Base-by-base conservation (phyloP, 768 basidiomycete species). In the Leccinum ochraceum region DNA sequence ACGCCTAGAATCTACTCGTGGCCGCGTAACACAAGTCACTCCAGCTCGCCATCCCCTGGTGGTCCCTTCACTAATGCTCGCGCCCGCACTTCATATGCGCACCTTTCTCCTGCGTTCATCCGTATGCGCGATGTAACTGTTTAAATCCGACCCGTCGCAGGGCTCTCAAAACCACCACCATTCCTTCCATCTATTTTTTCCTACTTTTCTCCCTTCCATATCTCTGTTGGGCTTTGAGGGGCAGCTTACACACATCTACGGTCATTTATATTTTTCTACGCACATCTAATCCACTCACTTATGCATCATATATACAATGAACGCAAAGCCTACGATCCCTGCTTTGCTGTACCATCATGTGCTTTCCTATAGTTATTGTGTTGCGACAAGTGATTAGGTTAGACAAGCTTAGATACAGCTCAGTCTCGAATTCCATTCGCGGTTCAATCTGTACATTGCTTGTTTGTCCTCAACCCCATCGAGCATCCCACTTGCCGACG, bases 1-100 rank as follows among this genome's bases (percentile, higher is more conserved):
- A 83, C 86, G 1, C 86, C 86, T 8, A 78, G 83, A 44, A 74
- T 86, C 32, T 86, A 86, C 68, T 75, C 80, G 1, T 87, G 86
- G 86, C 62, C 74, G n/a, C 57, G 66, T 69, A 56, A 68, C 69
- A 60, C 75, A 71, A 44, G 55, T 61, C 28, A 79, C 76, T 50
- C 83, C 75, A 10, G 72, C 71, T 58, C 72, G 67, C 62, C 67
- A 57, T 61, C 74, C 62, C 57, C 71, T 24, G 76, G 79, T n/a
- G 66, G 76, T 13, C 86, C 84, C 7, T 79, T 88, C 56, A 81
- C 83, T 54, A 88, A 87, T 67, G 80, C 81, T 49, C 76, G 71
- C 55, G 86, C 85, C 9, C 83, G 86, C 66, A 78, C 83, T 72
- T 86, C 86, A 22, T 81, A 82, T 44, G 74, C 82, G n/a, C 83